These are phyloP conservation scores for Effrenium voratum DNA, from an alignment of 73 alveolate genomes.

Conservation along the genomic window DNA sequence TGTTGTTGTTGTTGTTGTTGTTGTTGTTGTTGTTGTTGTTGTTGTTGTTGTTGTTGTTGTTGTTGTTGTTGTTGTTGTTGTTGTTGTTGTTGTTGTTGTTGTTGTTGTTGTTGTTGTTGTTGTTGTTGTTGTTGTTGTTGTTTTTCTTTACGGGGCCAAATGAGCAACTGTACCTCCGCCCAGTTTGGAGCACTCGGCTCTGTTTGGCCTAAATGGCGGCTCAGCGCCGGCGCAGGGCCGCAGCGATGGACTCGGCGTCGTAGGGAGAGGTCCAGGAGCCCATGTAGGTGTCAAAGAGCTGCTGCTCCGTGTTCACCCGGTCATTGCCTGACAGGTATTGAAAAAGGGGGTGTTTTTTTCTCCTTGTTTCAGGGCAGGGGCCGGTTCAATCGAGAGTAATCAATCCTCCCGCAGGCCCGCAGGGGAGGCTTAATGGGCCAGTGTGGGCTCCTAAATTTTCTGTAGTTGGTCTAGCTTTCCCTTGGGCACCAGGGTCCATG, in stretches of 20 bases:
- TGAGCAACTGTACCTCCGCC: not conserved
- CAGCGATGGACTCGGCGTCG: constrained; percentile 36
- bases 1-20: not conserved
- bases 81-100: not conserved
- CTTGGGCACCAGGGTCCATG: too few species aligned
- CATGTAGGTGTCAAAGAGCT: constrained; percentile 49
- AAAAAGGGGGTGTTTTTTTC: not conserved
- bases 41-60: not conserved
- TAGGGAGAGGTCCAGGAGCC: constrained; percentile 55
- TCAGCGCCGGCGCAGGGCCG: constrained; percentile 22
- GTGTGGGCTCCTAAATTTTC: too few species aligned
- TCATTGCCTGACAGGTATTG: not conserved
- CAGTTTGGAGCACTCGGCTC: not conserved
- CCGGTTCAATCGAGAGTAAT: not conserved
- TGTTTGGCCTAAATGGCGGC: not conserved
- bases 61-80: not conserved
- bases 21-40: not conserved
- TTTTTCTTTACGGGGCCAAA: not conserved
- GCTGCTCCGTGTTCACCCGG: constrained; percentile 71
- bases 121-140: not conserved
- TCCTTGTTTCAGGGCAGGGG: not conserved
- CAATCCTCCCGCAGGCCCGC: not conserved
- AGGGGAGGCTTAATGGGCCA: too few species aligned
- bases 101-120: not conserved
- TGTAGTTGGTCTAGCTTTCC: too few species aligned